Percentiles rank a stretch among this genome's conserved stretches.
phyloP scores from a whole-genome alignment of 139 green algal genomes.

The Mychonastes homosphaera region DNA sequence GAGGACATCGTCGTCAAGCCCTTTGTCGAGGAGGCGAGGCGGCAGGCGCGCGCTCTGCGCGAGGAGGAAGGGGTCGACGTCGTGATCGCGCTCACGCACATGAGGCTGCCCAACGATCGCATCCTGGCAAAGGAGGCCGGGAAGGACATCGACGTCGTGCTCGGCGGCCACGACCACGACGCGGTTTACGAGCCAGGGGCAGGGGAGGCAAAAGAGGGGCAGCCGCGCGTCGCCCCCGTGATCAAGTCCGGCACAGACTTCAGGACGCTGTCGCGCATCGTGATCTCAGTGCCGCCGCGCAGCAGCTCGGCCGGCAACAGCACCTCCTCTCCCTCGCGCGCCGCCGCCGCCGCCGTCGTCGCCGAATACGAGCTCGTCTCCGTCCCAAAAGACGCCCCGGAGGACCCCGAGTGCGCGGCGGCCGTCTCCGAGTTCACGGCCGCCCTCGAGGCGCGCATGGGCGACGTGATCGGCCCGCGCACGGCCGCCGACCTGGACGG shows the following conservation, averaged over 20 bases:
- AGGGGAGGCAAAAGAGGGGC: background rate
- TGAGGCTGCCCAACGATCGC: constrained; percentile 63
- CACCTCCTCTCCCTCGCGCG: no score
- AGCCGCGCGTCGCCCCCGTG: constrained; percentile 46
- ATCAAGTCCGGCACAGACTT: constrained; percentile 61
- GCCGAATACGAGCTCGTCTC: background rate
- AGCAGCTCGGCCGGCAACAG: no score
- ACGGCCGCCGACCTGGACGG: constrained; percentile 42
- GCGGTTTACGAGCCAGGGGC: background rate
- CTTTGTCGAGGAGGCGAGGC: constrained; percentile 47
- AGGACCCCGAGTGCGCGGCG: background rate
- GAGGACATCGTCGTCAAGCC: constrained; percentile 50
- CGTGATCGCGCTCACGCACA: constrained; percentile 70
- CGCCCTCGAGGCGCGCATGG: constrained; percentile 39
- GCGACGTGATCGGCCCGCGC: constrained; percentile 39
- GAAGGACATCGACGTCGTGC: constrained; percentile 55
- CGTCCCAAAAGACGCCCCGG: background rate
- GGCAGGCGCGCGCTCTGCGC: constrained; percentile 28
- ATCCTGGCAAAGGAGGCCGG: constrained; percentile 33
- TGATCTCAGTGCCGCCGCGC: constrained; percentile 4
- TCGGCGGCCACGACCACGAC: constrained; percentile 71
- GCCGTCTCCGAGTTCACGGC: constrained; percentile 37
- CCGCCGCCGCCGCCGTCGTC: no score
- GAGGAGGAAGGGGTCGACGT: constrained; percentile 49
- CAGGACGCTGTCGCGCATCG: constrained; percentile 26